Conservation (phyloP, 2,329 filamentous ascomycete species). For the Tolypocladium guangdongense region DNA sequence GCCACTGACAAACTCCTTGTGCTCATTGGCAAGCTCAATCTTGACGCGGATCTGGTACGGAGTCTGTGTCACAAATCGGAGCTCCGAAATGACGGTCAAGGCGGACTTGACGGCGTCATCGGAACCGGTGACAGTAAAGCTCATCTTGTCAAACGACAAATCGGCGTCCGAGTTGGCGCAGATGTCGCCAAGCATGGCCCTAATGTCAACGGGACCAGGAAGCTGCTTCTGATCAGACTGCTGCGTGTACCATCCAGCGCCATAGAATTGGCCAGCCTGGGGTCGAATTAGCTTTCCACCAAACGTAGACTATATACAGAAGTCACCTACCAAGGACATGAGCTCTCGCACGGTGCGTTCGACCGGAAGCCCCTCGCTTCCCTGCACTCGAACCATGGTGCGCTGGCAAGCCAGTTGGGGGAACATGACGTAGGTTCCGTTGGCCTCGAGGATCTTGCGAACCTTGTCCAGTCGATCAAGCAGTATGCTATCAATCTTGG, state of each 20-base stretch:
- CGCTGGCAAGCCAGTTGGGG: conserved; percentile 79
- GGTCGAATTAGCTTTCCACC: conserved; percentile 12
- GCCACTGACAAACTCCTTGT: conserved; percentile 98
- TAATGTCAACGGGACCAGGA: conserved; percentile 61
- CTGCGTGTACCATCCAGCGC: conserved; percentile 89
- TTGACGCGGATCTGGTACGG: conserved; percentile 94
- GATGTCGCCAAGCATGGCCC: conserved; percentile 88
- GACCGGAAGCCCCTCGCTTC: conserved; percentile 83
- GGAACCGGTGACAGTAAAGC: conserved; percentile 88
- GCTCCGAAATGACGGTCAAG: conserved; percentile 86
- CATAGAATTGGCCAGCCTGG: conserved; percentile 93
- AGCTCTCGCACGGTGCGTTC: conserved; percentile 92
- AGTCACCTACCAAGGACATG: conserved; percentile 69
- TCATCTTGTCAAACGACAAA: conserved; percentile 85
- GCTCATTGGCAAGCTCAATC: conserved; percentile 96
- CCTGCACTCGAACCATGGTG: conserved; percentile 79
- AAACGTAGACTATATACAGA: neutral
- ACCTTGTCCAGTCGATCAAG: conserved; percentile 90
- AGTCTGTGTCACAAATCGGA: conserved; percentile 76
- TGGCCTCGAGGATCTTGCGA: conserved; percentile 93
- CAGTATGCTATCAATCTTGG: conserved; percentile 91
- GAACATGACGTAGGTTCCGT: conserved; percentile 90
- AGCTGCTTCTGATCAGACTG: conserved; percentile 55
- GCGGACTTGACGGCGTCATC: conserved; percentile 94
- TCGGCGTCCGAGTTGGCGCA: conserved; percentile 95